phyloP scores from a whole-genome alignment of 371 early-diverging fungal species.

The Rhizopus sp. region DNA sequence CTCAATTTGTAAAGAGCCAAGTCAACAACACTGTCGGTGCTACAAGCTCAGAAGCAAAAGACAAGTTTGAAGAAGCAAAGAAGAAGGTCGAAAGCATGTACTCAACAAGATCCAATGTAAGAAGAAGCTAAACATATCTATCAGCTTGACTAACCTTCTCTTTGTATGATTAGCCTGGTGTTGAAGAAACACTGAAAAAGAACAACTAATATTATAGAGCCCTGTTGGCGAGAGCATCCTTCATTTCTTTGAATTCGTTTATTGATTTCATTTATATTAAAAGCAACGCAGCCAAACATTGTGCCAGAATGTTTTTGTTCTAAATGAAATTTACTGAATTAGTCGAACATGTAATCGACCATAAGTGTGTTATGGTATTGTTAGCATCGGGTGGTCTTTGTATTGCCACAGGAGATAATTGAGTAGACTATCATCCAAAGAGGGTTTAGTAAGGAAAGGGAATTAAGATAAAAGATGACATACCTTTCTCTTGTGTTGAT shows the following conservation, averaged over 20 bases:
- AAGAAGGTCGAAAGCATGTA: constrained; percentile 58
- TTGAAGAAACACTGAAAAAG: constrained; percentile 47
- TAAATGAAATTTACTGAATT: no score
- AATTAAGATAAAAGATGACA: no score
- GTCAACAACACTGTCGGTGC: constrained; percentile 16
- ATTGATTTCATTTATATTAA: neutral
- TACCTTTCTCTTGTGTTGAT: no score
- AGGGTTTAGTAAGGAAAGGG: no score
- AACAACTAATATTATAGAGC: neutral
- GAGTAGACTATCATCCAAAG: no score
- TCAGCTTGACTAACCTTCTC: neutral
- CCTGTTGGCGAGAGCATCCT: neutral
- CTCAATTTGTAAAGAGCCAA: constrained; percentile 23
- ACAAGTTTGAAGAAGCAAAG: constrained; percentile 44
- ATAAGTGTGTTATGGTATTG: constrained; percentile 12
- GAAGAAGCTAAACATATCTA: neutral
- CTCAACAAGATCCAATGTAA: constrained; percentile 53
- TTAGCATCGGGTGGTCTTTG: constrained; percentile 16
- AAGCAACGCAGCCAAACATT: neutral
- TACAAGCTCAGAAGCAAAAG: constrained; percentile 20
- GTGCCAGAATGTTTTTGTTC: neutral
- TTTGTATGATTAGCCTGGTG: constrained; percentile 39
- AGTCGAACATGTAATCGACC: constrained; percentile 20
- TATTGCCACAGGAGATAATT: no score
- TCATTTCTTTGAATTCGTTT: neutral